Evolutionary conservation across 768 basidiomycete species (phyloP).

Genomic region (Rhodotorula diobovata): DNA sequence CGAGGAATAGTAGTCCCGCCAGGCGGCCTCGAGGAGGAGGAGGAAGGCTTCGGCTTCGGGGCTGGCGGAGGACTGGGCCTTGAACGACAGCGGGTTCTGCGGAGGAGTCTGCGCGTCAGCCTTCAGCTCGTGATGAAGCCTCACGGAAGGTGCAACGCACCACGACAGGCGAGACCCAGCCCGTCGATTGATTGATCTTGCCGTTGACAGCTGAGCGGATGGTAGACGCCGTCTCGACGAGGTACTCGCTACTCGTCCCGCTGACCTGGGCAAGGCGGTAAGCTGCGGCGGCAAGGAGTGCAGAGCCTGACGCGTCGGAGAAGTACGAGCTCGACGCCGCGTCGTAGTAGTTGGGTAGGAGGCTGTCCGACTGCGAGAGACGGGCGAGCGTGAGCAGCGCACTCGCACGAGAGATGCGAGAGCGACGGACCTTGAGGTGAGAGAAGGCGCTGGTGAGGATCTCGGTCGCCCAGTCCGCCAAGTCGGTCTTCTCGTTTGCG

Average conservation of each 20-base stretch:
- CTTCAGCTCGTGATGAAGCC: conserved; percentile 44
- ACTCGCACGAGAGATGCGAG: too few species aligned
- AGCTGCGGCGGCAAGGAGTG: conserved; percentile 69
- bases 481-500: conserved; percentile 41
- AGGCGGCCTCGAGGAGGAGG: conserved; percentile 67
- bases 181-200: neutral
- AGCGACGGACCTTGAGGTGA: conserved; percentile 19
- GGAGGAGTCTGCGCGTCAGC: conserved; percentile 57
- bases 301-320: conserved; percentile 66
- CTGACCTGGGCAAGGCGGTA: conserved; percentile 61
- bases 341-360: conserved; percentile 66
- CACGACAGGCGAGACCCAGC: conserved; percentile 34
- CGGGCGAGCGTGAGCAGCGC: too few species aligned
- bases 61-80: conserved; percentile 54
- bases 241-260: conserved; percentile 46
- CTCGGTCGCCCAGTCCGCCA: conserved; percentile 43
- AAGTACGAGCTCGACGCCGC: conserved; percentile 58
- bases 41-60: conserved; percentile 79
- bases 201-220: conserved; percentile 48
- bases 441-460: conserved; percentile 38
- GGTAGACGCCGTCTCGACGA: conserved; percentile 15
- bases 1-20: conserved; percentile 46
- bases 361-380: conserved; percentile 30
- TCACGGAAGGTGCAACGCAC: conserved; percentile 3
- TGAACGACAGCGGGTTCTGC: conserved; percentile 63